Evolutionary conservation across 2,329 filamentous ascomycete species (phyloP).

Genomic region (Xylariaceae sp.): DNA sequence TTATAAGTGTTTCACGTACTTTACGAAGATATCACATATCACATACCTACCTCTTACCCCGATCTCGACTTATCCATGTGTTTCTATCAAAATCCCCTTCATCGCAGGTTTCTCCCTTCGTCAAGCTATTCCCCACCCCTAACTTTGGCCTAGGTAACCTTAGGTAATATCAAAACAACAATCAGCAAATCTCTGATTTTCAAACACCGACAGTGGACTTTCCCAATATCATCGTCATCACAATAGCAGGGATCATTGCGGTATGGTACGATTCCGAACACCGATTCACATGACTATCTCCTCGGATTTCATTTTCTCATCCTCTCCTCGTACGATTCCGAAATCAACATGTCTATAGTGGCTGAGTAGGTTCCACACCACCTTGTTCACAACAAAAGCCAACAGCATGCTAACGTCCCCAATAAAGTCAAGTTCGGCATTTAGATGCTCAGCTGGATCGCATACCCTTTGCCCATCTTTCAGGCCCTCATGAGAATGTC

Average conservation of each 20-base stretch:
- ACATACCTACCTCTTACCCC: too few relatives aligned
- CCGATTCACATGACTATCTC: slow-evolving; percentile 19
- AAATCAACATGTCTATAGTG: slow-evolving; percentile 42
- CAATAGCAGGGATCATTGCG: too few relatives aligned
- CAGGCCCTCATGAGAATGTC: slow-evolving; percentile 38
- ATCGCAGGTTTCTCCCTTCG: too few relatives aligned
- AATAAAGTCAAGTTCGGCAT: slow-evolving; percentile 50
- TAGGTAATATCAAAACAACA: too few relatives aligned
- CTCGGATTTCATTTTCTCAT: background rate
- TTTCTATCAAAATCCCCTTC: too few relatives aligned
- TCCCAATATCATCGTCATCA: slow-evolving; percentile 21
- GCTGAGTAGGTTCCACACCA: slow-evolving; percentile 45
- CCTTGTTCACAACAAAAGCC: slow-evolving; percentile 13
- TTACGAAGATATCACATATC: too few relatives aligned
- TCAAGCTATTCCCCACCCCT: too few relatives aligned
- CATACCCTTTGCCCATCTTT: slow-evolving; percentile 47
- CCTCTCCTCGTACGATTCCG: slow-evolving; percentile 4
- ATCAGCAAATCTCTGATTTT: too few relatives aligned
- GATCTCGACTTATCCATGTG: too few relatives aligned
- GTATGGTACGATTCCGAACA: too few relatives aligned
- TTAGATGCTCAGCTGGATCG: slow-evolving; percentile 64
- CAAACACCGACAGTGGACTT: slow-evolving; percentile 7
- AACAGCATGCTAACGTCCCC: slow-evolving; percentile 32
- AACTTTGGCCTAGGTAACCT: too few relatives aligned
- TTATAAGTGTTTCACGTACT: too few relatives aligned